Evolutionary conservation across 1,284 basidiomycete genomes (phyloP).

Genomic region (Puccinia horiana): DNA sequence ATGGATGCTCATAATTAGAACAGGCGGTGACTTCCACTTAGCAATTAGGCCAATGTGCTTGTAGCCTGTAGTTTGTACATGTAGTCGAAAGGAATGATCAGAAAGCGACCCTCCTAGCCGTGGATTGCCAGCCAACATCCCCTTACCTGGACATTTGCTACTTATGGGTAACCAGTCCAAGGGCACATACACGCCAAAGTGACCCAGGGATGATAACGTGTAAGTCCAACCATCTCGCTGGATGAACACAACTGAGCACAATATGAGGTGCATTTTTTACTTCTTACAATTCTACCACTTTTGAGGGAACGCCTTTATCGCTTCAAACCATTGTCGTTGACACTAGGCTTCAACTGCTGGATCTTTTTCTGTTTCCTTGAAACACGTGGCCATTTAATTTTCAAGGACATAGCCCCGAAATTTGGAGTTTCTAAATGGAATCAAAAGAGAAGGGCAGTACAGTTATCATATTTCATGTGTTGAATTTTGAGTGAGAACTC

Average conservation of each 20-base stretch:
- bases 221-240: neutral
- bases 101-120: neutral
- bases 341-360: too few relatives aligned
- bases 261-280: neutral
- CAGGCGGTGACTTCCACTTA: neutral
- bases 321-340: too few relatives aligned
- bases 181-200: neutral
- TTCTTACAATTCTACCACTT: too few relatives aligned
- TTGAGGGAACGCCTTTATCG: too few relatives aligned
- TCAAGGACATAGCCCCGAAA: too few relatives aligned
- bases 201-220: neutral
- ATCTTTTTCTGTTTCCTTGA: too few relatives aligned
- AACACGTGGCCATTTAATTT: too few relatives aligned
- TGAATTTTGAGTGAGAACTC: too few relatives aligned
- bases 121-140: slow-evolving; percentile 21
- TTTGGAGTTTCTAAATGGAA: too few relatives aligned
- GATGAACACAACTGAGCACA: neutral
- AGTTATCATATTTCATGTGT: too few relatives aligned
- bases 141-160: slow-evolving; percentile 14
- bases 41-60: neutral
- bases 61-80: neutral
- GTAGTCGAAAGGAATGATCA: slow-evolving; percentile 14
- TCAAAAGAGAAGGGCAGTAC: too few relatives aligned
- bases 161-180: neutral
- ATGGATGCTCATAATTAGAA: neutral